These are phyloP conservation scores for Globisporangium sylvaticum DNA, from an alignment of 352 stramenopile species.

Conservation along the genomic window DNA sequence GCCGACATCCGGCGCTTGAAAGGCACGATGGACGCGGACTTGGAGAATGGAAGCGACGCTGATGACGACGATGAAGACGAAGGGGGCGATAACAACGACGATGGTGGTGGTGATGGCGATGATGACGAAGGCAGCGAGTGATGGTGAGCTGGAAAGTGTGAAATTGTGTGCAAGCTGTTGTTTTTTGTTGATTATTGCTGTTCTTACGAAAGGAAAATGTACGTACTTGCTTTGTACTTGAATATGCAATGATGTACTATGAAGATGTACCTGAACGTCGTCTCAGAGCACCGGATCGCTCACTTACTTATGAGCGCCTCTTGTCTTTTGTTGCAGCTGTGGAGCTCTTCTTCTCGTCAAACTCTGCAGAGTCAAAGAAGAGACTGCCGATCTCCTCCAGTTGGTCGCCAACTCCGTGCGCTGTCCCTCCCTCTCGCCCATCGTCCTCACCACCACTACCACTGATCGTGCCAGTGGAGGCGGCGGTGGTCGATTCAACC, in stretches of 20 bases:
- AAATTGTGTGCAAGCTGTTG: neutral
- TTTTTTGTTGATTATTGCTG: neutral
- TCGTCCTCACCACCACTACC: neutral
- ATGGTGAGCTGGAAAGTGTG: neutral
- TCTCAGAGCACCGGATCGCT: neutral
- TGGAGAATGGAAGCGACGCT: neutral
- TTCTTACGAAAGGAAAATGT: neutral
- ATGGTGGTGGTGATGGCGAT: neutral
- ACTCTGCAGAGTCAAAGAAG: constrained; percentile 1
- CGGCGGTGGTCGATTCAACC: neutral
- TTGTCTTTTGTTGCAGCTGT: neutral
- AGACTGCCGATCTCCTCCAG: constrained; percentile 9
- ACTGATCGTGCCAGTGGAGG: neutral
- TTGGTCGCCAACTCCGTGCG: constrained; percentile 4
- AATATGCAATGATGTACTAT: neutral
- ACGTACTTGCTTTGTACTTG: neutral
- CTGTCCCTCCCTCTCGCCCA: neutral
- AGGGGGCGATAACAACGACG: neutral
- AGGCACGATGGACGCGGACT: neutral
- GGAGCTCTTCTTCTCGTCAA: neutral
- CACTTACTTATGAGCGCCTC: neutral
- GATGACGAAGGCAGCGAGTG: neutral
- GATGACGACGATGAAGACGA: neutral
- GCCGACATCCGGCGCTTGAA: constrained; percentile 18
- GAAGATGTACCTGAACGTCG: neutral